Evolutionary conservation across 2,329 filamentous ascomycete species (phyloP).

Genomic region (Talaromyces sp.): DNA sequence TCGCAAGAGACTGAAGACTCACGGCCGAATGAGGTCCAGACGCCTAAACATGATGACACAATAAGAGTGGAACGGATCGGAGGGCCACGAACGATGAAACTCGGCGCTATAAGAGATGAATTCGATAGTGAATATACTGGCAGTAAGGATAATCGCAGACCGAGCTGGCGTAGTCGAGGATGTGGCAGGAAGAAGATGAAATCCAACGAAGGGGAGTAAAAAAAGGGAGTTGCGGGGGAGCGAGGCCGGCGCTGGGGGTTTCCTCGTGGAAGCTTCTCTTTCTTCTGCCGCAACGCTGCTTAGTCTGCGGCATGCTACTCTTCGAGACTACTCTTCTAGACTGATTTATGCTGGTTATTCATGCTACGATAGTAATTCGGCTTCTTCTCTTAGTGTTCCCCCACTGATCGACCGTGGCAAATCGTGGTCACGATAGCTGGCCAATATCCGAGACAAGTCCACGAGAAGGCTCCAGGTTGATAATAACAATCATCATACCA

Average conservation of each 20-base stretch:
- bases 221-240: slow-evolving; percentile 19
- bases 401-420: neutral
- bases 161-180: neutral
- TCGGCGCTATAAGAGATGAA: neutral
- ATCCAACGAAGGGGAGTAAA: neutral
- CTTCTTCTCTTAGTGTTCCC: neutral
- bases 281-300: neutral
- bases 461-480: neutral
- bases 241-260: slow-evolving; percentile 11
- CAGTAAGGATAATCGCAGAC: neutral
- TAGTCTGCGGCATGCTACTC: neutral
- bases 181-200: neutral
- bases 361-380: neutral
- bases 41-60: slow-evolving; percentile 16
- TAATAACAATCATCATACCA: neutral
- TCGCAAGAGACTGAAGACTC: slow-evolving; percentile 16
- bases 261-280: slow-evolving; percentile 17
- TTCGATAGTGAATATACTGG: neutral
- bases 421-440: neutral
- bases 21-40: slow-evolving; percentile 16
- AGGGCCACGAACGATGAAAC: neutral
- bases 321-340: neutral
- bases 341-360: neutral
- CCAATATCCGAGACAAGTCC: neutral
- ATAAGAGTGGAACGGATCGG: neutral